phyloP scores from a whole-genome alignment of 805 yeast species.

The Brettanomyces naardenensis region DNA sequence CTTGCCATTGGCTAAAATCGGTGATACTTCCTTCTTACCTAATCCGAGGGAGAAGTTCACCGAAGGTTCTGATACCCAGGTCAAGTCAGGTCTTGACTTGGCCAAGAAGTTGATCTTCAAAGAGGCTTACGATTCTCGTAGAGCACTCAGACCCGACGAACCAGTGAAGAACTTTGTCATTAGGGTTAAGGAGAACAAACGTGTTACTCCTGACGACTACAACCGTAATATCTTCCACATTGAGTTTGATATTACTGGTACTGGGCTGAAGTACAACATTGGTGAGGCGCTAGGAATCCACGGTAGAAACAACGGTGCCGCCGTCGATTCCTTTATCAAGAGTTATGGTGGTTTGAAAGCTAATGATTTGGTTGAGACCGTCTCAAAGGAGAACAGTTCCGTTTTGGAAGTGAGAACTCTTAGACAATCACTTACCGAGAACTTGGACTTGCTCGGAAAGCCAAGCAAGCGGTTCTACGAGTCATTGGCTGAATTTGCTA shows the following conservation, averaged over 20 bases:
- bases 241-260: slow-evolving; percentile 85
- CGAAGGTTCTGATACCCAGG: slow-evolving; percentile 28
- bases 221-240: slow-evolving; percentile 94
- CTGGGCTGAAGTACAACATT: slow-evolving; percentile 84
- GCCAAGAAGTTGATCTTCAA: slow-evolving; percentile 70
- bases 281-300: slow-evolving; percentile 97
- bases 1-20: slow-evolving; percentile 25
- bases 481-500: slow-evolving; percentile 63
- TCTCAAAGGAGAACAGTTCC: slow-evolving; percentile 49
- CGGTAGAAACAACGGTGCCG: slow-evolving; percentile 67
- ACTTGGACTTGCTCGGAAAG: slow-evolving; percentile 84
- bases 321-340: slow-evolving; percentile 60
- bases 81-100: slow-evolving; percentile 35
- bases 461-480: slow-evolving; percentile 95
- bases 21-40: slow-evolving; percentile 56
- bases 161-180: slow-evolving; percentile 80
- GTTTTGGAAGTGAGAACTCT: slow-evolving; percentile 70
- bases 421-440: slow-evolving; percentile 71
- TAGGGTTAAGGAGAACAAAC: slow-evolving; percentile 83
- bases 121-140: slow-evolving; percentile 62
- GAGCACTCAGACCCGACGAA: slow-evolving; percentile 77
- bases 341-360: slow-evolving; percentile 71
- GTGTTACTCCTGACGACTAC: slow-evolving; percentile 85
- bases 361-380: slow-evolving; percentile 48
- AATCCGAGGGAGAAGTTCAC: slow-evolving; percentile 48